Base-by-base conservation (phyloP, 495 filamentous ascomycete species). In the Aspergillus steynii region DNA sequence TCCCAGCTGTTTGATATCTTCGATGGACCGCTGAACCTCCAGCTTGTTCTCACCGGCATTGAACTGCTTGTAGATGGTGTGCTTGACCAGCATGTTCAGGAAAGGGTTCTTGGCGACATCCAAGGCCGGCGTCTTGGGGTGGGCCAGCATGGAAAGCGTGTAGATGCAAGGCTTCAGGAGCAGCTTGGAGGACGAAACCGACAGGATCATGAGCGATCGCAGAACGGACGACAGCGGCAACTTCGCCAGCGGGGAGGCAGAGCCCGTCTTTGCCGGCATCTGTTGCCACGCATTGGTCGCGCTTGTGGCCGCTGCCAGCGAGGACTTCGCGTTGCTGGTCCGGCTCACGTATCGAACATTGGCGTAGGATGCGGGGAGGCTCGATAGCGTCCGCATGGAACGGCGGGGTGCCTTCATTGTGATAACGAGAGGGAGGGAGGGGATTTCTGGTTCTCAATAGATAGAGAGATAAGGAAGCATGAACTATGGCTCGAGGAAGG, bases 131-230 rank as follows among this genome's bases (percentile, higher is more conserved):
- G 73, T 85, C 49, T 83, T 85, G 25, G 89, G 87, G 64, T 92
- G 78, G 12, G 91, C 89, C 64, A 96, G 80, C n/a, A 77, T 68
- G 4, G 83, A 85, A 62, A 96, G 88, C 20, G 88, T 74, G 50
- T 80, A 80, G 31, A 93, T 84, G 48, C 87, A 93, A 31, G 88
- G 86, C 32, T 80, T 79, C 28, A 97, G 82, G 5, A 96, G 83
- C 25, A 88, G 60, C 0, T 86, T 83, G 1, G 91, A 94, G 8
- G 90, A 91, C 0, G 93, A 96, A 57, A 97, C 80, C 26, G 86
- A 86, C 14, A 90, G 89, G 14, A 92, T 89, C 59, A 90, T 79
- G 61, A 93, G 79, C 8, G 91, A 93, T 29, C 94, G 89, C 49
- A 97, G 73, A 51, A 98, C 80, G 27, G 81, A 86, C 15, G 83